Evolutionary conservation across 2,329 filamentous ascomycete species (phyloP).

Genomic region (Epichloe bromicola): DNA sequence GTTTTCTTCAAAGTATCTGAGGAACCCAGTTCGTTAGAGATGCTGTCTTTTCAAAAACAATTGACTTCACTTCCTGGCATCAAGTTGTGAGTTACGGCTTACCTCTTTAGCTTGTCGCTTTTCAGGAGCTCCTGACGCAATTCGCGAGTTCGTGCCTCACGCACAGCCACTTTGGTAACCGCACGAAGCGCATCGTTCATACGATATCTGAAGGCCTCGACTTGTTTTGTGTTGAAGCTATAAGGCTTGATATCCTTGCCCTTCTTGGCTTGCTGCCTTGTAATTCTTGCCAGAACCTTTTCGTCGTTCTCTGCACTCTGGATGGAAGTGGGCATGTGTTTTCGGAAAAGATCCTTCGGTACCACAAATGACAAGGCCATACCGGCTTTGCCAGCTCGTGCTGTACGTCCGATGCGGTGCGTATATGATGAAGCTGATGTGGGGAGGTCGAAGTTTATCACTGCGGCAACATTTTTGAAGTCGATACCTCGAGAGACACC

Average conservation of each 20-base stretch:
- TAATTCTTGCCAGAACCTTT: constrained; percentile 66
- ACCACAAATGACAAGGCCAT: constrained; percentile 96
- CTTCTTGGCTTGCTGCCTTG: constrained; percentile 62
- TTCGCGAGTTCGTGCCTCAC: constrained; percentile 80
- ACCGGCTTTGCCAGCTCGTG: constrained; percentile 77
- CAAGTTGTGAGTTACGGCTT: constrained; percentile 4
- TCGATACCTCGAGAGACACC: constrained; percentile 90
- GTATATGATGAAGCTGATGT: constrained; percentile 82
- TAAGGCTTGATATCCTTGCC: constrained; percentile 80
- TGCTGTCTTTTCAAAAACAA: not conserved
- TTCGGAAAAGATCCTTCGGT: constrained; percentile 67
- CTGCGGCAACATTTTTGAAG: constrained; percentile 87
- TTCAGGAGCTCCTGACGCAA: constrained; percentile 82
- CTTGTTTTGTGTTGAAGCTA: constrained; percentile 85
- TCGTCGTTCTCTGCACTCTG: constrained; percentile 71
- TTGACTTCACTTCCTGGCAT: not conserved
- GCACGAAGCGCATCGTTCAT: constrained; percentile 85
- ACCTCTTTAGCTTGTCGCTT: constrained; percentile 79
- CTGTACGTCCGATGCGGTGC: constrained; percentile 92
- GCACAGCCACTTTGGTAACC: constrained; percentile 78
- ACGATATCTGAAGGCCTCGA: constrained; percentile 89
- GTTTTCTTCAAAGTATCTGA: constrained; percentile 85
- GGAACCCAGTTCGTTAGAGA: not conserved
- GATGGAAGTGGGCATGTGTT: constrained; percentile 78
- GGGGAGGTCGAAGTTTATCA: constrained; percentile 95